Evolutionary conservation across 2,329 filamentous ascomycete species (phyloP).

Genomic region (Eurotiales sp.): DNA sequence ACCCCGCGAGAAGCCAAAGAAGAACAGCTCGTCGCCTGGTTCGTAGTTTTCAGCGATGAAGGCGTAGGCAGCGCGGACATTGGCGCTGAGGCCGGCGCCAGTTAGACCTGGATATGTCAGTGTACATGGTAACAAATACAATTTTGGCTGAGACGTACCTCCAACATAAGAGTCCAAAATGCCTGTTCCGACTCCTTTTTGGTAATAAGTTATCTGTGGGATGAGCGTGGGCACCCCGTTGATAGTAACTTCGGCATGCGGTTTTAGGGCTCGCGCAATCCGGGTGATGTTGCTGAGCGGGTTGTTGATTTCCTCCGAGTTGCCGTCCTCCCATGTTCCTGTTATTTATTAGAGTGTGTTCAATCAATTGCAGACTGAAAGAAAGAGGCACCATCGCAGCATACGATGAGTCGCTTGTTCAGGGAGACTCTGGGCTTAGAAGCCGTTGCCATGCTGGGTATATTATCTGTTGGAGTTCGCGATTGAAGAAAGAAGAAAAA

Average conservation of each 20-base stretch:
- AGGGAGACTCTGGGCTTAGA: constrained; percentile 1
- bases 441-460: constrained; percentile 1
- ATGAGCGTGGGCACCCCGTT: constrained; percentile 22
- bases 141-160: too few relatives aligned
- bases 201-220: constrained; percentile 40
- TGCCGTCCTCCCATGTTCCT: constrained; percentile 32
- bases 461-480: too few relatives aligned
- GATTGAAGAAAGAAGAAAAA: too few relatives aligned
- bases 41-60: constrained; percentile 53
- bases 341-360: background rate
- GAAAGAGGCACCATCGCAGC: constrained; percentile 29
- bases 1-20: constrained; percentile 48
- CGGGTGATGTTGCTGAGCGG: constrained; percentile 39
- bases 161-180: constrained; percentile 21
- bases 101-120: constrained; percentile 7
- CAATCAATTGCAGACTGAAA: background rate
- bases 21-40: constrained; percentile 49
- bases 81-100: constrained; percentile 21
- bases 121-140: too few relatives aligned
- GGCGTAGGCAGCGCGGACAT: constrained; percentile 32
- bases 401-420: constrained; percentile 31
- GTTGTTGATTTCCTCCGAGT: constrained; percentile 22
- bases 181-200: constrained; percentile 36
- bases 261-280: constrained; percentile 32
- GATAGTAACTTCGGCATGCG: constrained; percentile 24